Evolutionary conservation across 2,329 filamentous ascomycete genomes (phyloP), one percentile per base, ranked within the genome.

Genomic region (Colletotrichum liaoningense): DNA sequence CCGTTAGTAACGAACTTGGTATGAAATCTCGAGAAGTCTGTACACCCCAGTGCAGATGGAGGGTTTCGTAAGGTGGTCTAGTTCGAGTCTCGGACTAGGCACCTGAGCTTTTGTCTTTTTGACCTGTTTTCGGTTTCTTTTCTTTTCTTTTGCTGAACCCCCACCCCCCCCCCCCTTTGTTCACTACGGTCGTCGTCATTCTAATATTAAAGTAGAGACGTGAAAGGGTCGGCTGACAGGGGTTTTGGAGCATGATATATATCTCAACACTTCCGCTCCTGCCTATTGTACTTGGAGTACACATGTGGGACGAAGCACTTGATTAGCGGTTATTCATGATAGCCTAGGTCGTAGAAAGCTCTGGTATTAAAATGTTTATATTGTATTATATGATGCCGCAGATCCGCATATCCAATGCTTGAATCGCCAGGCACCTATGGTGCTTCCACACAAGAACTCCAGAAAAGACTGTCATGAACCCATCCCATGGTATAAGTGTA

Each of bases 1-100:
- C 49, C 65, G 63, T 63, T 52, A 58, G 30, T 69, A 28, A 8
- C 52, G 69, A 72, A 63, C 35, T 58, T 69, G 57, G 52, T 63
- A 69, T 57, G 30, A 30, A 63, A 72, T 63, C 26, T n/a, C 55
- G 14, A 60, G 24, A 12, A 57, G 19, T 33, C 28, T 35, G 33
- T 35, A 35, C 11, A 35, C 11, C 1, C 33, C 33, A 35, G 4
- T 54, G 11, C 26, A 5, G 46, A 42, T 57, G 54, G 16, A 55
- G n/a, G 22, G 1, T 42, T 72, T 63, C 24, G 38, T 54, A 69
- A 52, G 58, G 33, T 35, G 58, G 42, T 14, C 30, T 22, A 56
- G 19, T 59, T 55, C 24, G 35, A 54, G 8, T 38, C 65, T 6
- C 46, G 46, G 14, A 14, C 30, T 38, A 7, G 38, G 56, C 22